Evolutionary conservation across 2,329 filamentous ascomycete species (phyloP).

Genomic region (Fusarium compactum): DNA sequence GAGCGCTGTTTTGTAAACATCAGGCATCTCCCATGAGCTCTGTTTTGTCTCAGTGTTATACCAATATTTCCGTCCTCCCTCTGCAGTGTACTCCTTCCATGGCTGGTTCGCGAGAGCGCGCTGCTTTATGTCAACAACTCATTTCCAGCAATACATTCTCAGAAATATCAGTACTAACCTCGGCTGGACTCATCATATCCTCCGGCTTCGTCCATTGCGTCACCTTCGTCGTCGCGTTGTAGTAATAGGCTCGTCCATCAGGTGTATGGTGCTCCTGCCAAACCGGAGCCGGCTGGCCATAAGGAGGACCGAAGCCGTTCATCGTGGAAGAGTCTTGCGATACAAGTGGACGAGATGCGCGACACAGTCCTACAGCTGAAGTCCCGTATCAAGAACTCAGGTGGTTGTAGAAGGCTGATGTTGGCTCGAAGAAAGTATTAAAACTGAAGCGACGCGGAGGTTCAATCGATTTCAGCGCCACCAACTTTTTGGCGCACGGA

Average conservation of each 20-base stretch:
- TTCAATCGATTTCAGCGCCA: slow-evolving; percentile 24
- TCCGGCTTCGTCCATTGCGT: slow-evolving; percentile 96
- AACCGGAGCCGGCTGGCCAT: slow-evolving; percentile 63
- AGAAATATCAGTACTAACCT: slow-evolving; percentile 67
- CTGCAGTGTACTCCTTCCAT: slow-evolving; percentile 92
- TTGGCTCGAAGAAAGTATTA: slow-evolving; percentile 21
- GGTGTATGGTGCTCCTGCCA: slow-evolving; percentile 87
- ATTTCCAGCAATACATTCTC: neutral
- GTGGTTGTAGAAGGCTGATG: slow-evolving; percentile 1
- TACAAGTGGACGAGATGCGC: neutral
- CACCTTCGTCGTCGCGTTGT: slow-evolving; percentile 84
- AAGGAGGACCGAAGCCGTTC: slow-evolving; percentile 67
- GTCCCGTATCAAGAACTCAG: neutral
- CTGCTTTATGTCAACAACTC: slow-evolving; percentile 51
- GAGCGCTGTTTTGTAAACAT: slow-evolving; percentile 80
- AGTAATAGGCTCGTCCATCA: slow-evolving; percentile 91
- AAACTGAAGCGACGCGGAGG: slow-evolving; percentile 21
- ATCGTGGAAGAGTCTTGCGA: slow-evolving; percentile 56
- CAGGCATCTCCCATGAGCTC: slow-evolving; percentile 96
- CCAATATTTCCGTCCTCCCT: slow-evolving; percentile 93
- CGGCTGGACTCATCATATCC: slow-evolving; percentile 85
- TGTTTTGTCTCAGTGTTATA: slow-evolving; percentile 92
- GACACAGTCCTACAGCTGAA: slow-evolving; percentile 9
- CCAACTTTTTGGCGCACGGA: slow-evolving; percentile 46
- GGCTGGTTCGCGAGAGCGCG: slow-evolving; percentile 84